Evolutionary conservation across 345 rosid species (phyloP).

Genomic region (Aethionema arabicum): DNA sequence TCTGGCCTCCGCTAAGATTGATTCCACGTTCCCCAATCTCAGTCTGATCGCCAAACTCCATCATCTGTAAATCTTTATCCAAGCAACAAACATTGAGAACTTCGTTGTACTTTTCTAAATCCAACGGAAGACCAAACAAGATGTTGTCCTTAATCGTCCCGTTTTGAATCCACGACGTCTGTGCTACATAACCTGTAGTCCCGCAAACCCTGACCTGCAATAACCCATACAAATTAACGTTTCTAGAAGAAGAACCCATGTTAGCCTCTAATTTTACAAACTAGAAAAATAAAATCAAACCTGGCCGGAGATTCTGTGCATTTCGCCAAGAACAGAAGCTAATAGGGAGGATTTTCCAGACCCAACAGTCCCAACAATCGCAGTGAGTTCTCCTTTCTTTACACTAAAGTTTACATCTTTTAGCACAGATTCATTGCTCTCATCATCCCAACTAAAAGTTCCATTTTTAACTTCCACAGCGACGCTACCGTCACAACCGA

Average conservation of each 20-base stretch:
- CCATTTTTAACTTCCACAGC: constrained; percentile 77
- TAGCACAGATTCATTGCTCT: constrained; percentile 60
- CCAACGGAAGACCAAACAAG: constrained; percentile 84
- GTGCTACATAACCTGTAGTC: constrained; percentile 86
- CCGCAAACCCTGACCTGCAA: constrained; percentile 77
- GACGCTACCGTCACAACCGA: constrained; percentile 48
- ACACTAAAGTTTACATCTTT: constrained; percentile 58
- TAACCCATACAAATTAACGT: not conserved
- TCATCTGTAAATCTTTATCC: constrained; percentile 85
- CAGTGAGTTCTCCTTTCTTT: constrained; percentile 76
- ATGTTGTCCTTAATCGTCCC: constrained; percentile 88
- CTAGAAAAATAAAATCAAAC: constrained; percentile 33
- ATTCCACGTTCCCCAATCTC: constrained; percentile 97
- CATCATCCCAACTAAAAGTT: constrained; percentile 81
- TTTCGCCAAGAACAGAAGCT: constrained; percentile 90
- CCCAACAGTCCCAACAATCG: constrained; percentile 93
- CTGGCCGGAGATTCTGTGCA: constrained; percentile 81
- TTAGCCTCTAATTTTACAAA: not conserved
- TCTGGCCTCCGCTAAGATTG: constrained; percentile 97
- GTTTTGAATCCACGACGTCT: constrained; percentile 91
- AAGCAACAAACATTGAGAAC: constrained; percentile 73
- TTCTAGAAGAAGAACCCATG: not conserved
- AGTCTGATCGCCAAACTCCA: constrained; percentile 94
- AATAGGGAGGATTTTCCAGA: constrained; percentile 89
- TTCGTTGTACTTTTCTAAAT: constrained; percentile 53